These are phyloP conservation scores for Pythium dissimile DNA, from an alignment of 352 stramenopile genomes.

Conservation along the genomic window DNA sequence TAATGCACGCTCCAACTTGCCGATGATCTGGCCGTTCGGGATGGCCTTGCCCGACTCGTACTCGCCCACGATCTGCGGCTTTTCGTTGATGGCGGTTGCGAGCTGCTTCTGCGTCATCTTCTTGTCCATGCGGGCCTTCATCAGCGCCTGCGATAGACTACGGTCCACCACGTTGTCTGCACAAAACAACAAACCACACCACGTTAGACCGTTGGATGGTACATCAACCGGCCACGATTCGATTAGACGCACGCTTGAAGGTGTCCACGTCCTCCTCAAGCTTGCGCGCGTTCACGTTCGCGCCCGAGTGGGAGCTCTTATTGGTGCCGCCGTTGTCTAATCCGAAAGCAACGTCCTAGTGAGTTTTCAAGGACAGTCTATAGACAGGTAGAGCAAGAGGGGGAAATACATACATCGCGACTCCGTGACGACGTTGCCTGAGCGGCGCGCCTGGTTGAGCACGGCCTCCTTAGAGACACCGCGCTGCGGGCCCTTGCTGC, in stretches of 20 bases:
- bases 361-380: background rate
- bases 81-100: conserved; percentile 93
- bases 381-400: background rate
- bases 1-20: conserved; percentile 95
- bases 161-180: conserved; percentile 75
- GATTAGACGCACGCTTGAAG: conserved; percentile 76
- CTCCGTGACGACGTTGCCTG: conserved; percentile 70
- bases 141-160: conserved; percentile 89
- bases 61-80: conserved; percentile 96
- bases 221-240: background rate
- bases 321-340: conserved; percentile 74
- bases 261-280: conserved; percentile 89
- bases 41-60: conserved; percentile 98
- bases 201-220: background rate
- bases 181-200: background rate
- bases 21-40: conserved; percentile 97
- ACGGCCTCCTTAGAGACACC: conserved; percentile 60
- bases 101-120: conserved; percentile 99
- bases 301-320: conserved; percentile 80
- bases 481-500: conserved; percentile 56
- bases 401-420: conserved; percentile 51
- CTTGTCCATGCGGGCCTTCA: conserved; percentile 95
- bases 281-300: conserved; percentile 85
- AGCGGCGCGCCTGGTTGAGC: conserved; percentile 70
- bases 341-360: background rate